Conservation (phyloP, 345 rosid species). For the Syzygium jambos region DNA sequence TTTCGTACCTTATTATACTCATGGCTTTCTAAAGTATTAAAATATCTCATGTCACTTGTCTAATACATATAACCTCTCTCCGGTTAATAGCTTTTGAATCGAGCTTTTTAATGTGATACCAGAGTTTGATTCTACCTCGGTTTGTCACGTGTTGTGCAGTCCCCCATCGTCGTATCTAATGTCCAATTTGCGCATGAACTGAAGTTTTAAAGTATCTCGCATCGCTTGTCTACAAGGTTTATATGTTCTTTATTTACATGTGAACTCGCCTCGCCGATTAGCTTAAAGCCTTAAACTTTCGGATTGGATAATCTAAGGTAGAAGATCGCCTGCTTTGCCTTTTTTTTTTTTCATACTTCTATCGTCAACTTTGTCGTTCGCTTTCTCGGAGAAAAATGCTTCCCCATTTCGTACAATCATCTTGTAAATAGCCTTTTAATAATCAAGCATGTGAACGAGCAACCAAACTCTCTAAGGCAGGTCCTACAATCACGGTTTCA, state of each 20-base stretch:
- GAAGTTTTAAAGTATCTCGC: neutral
- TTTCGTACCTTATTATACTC: neutral
- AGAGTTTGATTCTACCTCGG: fast-evolving
- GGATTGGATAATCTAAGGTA: neutral
- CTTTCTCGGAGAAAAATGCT: neutral
- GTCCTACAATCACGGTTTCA: neutral
- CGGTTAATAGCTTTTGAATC: neutral
- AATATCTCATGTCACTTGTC: neutral
- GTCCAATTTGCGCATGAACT: neutral
- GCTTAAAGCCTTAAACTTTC: neutral
- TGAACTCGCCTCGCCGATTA: neutral
- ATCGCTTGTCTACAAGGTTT: neutral
- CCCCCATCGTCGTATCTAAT: neutral
- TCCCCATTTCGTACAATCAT: neutral
- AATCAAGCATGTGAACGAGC: neutral
- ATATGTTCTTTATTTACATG: neutral
- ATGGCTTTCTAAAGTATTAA: neutral
- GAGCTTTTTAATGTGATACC: neutral
- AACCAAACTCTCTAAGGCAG: neutral
- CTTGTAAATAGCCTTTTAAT: neutral
- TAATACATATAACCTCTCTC: neutral
- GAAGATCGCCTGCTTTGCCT: neutral
- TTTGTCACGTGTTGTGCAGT: fast-evolving
- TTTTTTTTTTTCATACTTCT: neutral
- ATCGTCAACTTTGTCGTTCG: neutral